Conservation (phyloP, 106 monocot genomes). For the Narthecium ossifragum region DNA sequence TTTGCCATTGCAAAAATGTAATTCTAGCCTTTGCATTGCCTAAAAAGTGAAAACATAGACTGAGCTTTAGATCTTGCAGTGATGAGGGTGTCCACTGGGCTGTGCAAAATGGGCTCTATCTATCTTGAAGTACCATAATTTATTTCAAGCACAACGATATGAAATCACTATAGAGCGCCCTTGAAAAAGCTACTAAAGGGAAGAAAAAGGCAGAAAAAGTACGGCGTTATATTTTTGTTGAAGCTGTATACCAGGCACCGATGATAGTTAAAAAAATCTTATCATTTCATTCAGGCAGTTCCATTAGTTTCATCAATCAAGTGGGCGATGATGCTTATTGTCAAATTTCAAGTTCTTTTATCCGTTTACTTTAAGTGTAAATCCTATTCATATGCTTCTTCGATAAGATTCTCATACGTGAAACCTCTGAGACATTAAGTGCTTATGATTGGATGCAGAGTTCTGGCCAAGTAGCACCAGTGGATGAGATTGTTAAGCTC, state of each 20-base stretch:
- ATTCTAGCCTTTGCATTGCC: no score
- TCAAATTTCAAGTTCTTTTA: no score
- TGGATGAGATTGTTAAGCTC: conserved; percentile 74
- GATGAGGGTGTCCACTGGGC: conserved; percentile 98
- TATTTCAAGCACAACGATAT: conserved; percentile 99
- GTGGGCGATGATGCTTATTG: no score
- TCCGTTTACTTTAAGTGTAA: no score
- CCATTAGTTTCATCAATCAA: no score
- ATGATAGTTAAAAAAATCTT: no score
- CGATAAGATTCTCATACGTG: no score
- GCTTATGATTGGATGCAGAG: conserved; percentile 66
- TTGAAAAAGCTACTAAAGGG: conserved; percentile 68
- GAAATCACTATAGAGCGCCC: conserved; percentile 68
- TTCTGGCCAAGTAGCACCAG: conserved; percentile 93
- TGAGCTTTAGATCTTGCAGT: conserved; percentile 28
- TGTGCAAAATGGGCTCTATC: conserved; percentile 90
- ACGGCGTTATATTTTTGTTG: conserved; percentile 85
- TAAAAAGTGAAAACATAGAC: no score
- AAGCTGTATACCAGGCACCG: conserved; percentile 86
- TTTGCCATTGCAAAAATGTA: no score
- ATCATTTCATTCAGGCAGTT: no score
- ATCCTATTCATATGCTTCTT: no score
- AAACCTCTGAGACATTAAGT: no score
- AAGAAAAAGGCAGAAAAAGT: conserved; percentile 61
- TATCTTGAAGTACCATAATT: conserved; percentile 89